These are phyloP conservation scores for Clitopilus hobsonii DNA, from an alignment of 768 basidiomycete genomes.

Conservation along the genomic window DNA sequence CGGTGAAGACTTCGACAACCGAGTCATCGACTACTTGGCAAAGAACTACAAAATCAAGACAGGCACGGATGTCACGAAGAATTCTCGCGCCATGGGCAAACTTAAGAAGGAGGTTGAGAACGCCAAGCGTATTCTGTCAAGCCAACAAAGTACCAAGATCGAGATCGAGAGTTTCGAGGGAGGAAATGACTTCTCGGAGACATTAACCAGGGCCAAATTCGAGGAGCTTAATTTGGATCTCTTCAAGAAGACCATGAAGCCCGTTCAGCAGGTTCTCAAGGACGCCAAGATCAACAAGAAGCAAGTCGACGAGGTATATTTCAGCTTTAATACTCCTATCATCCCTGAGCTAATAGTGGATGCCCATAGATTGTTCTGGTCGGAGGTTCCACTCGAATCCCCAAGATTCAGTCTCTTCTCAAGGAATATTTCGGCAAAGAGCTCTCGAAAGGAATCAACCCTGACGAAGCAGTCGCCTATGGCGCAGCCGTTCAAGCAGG, in stretches of 20 bases:
- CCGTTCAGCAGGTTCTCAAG: conserved; percentile 79
- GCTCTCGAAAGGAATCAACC: conserved; percentile 63
- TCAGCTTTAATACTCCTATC: background rate
- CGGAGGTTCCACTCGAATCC: conserved; percentile 72
- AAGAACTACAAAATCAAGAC: conserved; percentile 67
- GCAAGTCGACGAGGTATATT: conserved; percentile 59
- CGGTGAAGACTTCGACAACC: conserved; percentile 71
- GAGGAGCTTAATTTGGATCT: conserved; percentile 83
- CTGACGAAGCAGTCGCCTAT: conserved; percentile 72
- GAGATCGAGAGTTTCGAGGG: conserved; percentile 67
- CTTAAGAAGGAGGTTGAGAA: conserved; percentile 70
- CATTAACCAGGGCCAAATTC: conserved; percentile 78
- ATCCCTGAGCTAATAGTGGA: background rate
- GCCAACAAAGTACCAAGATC: conserved; percentile 41
- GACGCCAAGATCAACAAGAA: conserved; percentile 78
- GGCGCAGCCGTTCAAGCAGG: conserved; percentile 70
- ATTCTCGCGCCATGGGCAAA: conserved; percentile 63
- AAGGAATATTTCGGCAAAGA: conserved; percentile 68
- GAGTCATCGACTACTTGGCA: conserved; percentile 67
- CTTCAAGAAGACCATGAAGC: conserved; percentile 82
- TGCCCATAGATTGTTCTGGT: conserved; percentile 39
- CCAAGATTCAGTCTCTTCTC: conserved; percentile 61
- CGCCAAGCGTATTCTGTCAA: conserved; percentile 67
- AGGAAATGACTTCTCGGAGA: conserved; percentile 78
- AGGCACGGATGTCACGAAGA: conserved; percentile 53